Percentiles rank a stretch among this genome's conserved stretches.
phyloP scores from a whole-genome alignment of 345 rosid genomes.

The Cardamine chenopodiifolia region DNA sequence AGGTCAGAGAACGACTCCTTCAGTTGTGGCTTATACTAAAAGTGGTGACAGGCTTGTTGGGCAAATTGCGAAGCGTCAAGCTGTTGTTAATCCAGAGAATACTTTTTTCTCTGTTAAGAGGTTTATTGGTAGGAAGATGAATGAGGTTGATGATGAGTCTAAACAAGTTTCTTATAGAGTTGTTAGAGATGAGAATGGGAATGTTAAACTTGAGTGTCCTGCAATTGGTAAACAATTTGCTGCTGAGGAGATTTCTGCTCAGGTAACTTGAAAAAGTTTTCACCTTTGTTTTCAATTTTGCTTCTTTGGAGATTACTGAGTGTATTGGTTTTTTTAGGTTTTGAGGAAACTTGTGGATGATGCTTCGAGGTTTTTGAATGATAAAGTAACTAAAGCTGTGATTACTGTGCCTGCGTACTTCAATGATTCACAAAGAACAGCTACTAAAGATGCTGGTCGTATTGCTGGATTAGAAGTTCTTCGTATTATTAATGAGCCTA shows the following conservation, averaged over 20 bases:
- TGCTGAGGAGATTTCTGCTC: slow-evolving; percentile 98
- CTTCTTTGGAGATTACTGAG: background rate
- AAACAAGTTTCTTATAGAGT: slow-evolving; percentile 92
- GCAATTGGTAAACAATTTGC: slow-evolving; percentile 90
- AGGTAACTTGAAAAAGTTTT: slow-evolving; percentile 56
- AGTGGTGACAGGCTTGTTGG: slow-evolving; percentile 91
- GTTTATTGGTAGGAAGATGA: slow-evolving; percentile 97
- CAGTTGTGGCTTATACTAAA: slow-evolving; percentile 92
- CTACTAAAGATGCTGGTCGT: slow-evolving; percentile 96
- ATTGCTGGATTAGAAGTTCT: slow-evolving; percentile 87
- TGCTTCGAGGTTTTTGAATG: slow-evolving; percentile 77
- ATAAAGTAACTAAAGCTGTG: slow-evolving; percentile 69
- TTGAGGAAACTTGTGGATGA: slow-evolving; percentile 97
- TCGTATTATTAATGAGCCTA: slow-evolving; percentile 94
- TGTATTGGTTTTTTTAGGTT: slow-evolving; percentile 45
- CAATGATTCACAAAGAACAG: slow-evolving; percentile 91
- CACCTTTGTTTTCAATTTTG: background rate
- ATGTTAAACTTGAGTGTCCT: slow-evolving; percentile 95
- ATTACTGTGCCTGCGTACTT: slow-evolving; percentile 85
- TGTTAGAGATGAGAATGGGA: slow-evolving; percentile 85
- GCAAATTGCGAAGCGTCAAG: slow-evolving; percentile 97
- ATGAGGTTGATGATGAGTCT: slow-evolving; percentile 92
- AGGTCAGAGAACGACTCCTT: slow-evolving; percentile 97
- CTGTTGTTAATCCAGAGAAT: slow-evolving; percentile 97
- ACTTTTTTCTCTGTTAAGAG: slow-evolving; percentile 98